phyloP scores from a whole-genome alignment of 345 rosid species.

The Bruguiera sexangula region DNA sequence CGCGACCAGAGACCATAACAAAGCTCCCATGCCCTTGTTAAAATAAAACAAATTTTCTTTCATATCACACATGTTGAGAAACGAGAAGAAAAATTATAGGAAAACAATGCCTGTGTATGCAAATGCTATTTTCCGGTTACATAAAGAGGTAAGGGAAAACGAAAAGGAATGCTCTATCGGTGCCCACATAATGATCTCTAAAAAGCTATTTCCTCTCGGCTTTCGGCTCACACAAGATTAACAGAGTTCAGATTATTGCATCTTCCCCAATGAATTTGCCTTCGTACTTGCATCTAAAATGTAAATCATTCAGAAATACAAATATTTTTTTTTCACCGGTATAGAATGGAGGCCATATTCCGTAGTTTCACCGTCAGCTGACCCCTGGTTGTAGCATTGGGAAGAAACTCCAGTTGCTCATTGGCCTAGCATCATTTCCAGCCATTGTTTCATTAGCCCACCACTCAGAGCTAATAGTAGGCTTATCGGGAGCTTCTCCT shows the following conservation, averaged over 20 bases:
- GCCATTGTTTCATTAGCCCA: conserved; percentile 84
- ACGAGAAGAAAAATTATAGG: conserved; percentile 10
- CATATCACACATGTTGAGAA: conserved; percentile 21
- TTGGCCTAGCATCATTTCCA: conserved; percentile 51
- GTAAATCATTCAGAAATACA: conserved; percentile 14
- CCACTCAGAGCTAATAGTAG: conserved; percentile 62
- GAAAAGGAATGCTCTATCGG: conserved; percentile 37
- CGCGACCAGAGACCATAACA: neutral
- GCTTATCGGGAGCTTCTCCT: conserved; percentile 47
- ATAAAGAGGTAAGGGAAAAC: neutral
- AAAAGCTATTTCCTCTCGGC: conserved; percentile 22
- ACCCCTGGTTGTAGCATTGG: conserved; percentile 76
- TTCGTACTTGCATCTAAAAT: conserved; percentile 24
- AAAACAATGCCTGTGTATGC: conserved; percentile 21
- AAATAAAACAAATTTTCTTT: neutral
- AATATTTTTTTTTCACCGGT: conserved; percentile 2
- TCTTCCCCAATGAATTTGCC: conserved; percentile 4
- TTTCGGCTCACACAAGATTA: neutral
- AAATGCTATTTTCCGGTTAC: conserved; percentile 25
- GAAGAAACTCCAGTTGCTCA: conserved; percentile 79
- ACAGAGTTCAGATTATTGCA: neutral
- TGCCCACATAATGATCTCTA: conserved; percentile 29
- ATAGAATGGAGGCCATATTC: neutral
- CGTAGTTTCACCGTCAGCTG: conserved; percentile 37
- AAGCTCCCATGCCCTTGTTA: neutral